Percentiles rank a stretch among this genome's conserved stretches.
Evolutionary conservation across 2,329 filamentous ascomycete genomes (phyloP).

Genomic region (Penicillium sp.): DNA sequence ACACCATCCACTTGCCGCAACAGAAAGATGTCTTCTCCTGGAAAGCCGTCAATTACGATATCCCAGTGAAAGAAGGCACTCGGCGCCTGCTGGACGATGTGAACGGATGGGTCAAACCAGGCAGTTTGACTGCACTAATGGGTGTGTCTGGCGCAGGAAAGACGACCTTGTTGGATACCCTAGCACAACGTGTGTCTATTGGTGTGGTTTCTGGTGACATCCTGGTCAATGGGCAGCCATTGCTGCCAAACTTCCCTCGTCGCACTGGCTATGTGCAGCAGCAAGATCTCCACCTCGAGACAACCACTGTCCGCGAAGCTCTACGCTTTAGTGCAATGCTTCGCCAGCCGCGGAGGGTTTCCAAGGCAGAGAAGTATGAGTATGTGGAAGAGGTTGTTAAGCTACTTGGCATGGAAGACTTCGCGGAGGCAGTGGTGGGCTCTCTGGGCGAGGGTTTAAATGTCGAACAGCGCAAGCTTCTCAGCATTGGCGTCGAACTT

Average conservation of each 20-base stretch:
- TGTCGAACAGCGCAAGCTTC: constrained; percentile 64
- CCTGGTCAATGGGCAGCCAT: constrained; percentile 62
- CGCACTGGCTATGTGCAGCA: constrained; percentile 69
- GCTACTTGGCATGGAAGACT: constrained; percentile 82
- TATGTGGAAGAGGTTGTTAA: constrained; percentile 83
- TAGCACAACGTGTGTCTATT: constrained; percentile 59
- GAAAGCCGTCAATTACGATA: constrained; percentile 66
- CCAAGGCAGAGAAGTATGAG: constrained; percentile 71
- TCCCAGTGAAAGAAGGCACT: constrained; percentile 55
- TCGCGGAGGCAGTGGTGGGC: constrained; percentile 86
- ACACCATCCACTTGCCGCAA: constrained; percentile 16
- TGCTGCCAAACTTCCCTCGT: constrained; percentile 59
- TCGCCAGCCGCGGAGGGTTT: constrained; percentile 72
- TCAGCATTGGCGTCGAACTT: constrained; percentile 92
- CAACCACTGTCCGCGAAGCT: constrained; percentile 81
- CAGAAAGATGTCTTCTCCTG: constrained; percentile 28
- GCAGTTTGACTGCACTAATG: constrained; percentile 58
- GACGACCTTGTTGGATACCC: constrained; percentile 59
- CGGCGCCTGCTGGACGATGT: constrained; percentile 25
- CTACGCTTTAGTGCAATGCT: constrained; percentile 80
- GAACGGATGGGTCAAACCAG: constrained; percentile 61
- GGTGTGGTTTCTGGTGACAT: constrained; percentile 66
- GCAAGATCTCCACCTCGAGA: constrained; percentile 75
- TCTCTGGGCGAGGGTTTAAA: constrained; percentile 73
- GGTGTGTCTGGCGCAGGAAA: constrained; percentile 63